Base-by-base conservation (phyloP, 2,329 filamentous ascomycete species). In the Alternaria atra region DNA sequence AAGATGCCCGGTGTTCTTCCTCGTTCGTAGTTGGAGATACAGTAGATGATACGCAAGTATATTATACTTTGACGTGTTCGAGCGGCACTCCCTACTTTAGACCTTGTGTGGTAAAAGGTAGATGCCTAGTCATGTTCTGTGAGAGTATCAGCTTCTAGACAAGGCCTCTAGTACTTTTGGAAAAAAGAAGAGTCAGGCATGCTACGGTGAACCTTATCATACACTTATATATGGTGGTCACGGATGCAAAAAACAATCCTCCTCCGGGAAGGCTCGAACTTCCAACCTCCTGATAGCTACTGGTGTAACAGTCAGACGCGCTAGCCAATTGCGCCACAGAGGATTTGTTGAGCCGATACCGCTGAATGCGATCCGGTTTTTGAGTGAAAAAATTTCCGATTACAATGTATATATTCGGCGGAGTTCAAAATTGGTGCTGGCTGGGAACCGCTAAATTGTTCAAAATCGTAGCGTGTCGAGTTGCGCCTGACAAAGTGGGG, bases 221-320 rank as follows among this genome's bases (percentile, higher is more conserved):
- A 9, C 4, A 25, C 13, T 12, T 23, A n/a, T 6, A 4, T 15
- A 10, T 10, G 5, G 37, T 9, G 7, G 8, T 10, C 5, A 25
- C 7, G 27, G 4, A 1, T 2, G 40, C 63, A 67, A 60, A 68
- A 65, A 69, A 60, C 55, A 53, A 59, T 60, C 51, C 68, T 71
- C 68, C 68, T 67, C 68, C 68, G 68, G 62, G 63, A 67, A 67
- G 69, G 67, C 69, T 71, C 63, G 69, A 71, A 71, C 66, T 67
- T 69, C 66, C 63, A 71, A 70, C 67, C 61, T 71, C 64, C 57
- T 58, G 65, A 65, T 66, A 40, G 63, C 61, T 53, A 61, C 44
- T 48, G 34, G 15, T 43, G 54, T 85, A 86, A 86, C 84, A 86
- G 84, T 85, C 84, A 82, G 80, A 86, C 84, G 84, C 84, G 84